phyloP scores from a whole-genome alignment of 176 grass and related monocot genomes.

The Avena sativa region DNA sequence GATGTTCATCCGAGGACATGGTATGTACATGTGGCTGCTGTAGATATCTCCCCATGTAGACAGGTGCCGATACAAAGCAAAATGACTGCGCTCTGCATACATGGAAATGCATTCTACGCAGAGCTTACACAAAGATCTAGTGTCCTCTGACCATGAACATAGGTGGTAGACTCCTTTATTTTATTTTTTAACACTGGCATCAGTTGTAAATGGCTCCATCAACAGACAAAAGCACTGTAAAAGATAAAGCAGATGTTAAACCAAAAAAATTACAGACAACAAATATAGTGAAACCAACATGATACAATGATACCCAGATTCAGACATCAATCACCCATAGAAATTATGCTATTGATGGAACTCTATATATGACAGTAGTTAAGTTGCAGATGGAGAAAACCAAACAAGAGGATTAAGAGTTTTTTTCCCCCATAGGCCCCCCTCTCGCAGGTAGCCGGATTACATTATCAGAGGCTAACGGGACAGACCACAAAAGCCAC shows the following conservation, averaged over 20 bases:
- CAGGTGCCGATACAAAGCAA: constrained; percentile 70
- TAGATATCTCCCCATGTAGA: constrained; percentile 85
- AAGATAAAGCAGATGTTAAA: constrained; percentile 43
- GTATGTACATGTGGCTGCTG: constrained; percentile 62
- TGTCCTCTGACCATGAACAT: constrained; percentile 71
- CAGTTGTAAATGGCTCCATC: constrained; percentile 45
- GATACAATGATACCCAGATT: neutral
- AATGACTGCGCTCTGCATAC: constrained; percentile 81
- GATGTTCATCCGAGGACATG: constrained; percentile 62
- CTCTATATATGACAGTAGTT: neutral
- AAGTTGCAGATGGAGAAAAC: neutral
- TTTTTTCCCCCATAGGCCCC: neutral
- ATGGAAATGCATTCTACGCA: constrained; percentile 83
- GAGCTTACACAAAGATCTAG: constrained; percentile 67
- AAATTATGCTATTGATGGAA: constrained; percentile 28
- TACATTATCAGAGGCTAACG: neutral
- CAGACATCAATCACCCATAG: neutral
- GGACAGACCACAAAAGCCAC: neutral
- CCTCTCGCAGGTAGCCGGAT: neutral
- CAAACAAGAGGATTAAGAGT: constrained; percentile 4
- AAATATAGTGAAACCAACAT: neutral
- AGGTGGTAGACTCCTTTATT: constrained; percentile 55
- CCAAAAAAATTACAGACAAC: constrained; percentile 4
- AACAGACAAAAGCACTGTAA: constrained; percentile 47
- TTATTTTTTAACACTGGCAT: constrained; percentile 28